Percentiles rank a stretch among this genome's conserved stretches.
Evolutionary conservation across 148 eudicot species (phyloP).

Genomic region (Nyssa sinensis): DNA sequence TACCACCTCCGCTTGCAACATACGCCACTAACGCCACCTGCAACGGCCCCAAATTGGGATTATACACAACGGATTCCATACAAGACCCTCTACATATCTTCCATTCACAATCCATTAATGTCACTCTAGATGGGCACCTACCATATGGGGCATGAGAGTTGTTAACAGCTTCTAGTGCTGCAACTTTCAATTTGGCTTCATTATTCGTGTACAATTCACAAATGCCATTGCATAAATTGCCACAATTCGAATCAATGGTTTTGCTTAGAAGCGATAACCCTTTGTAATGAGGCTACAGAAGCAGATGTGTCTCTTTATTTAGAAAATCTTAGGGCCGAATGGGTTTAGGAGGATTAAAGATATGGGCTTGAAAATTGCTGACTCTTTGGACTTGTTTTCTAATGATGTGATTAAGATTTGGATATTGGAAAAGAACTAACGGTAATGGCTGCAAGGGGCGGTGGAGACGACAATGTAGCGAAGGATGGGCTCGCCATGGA

Average conservation of each 20-base stretch:
- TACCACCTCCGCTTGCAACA: no score
- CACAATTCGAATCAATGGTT: not conserved
- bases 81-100: no score
- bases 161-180: slow-evolving; percentile 70
- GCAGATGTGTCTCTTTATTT: slow-evolving; percentile 53
- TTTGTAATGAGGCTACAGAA: slow-evolving; percentile 54
- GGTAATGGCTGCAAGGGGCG: slow-evolving; percentile 96
- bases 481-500: slow-evolving; percentile 39
- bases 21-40: no score
- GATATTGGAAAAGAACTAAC: slow-evolving; percentile 66
- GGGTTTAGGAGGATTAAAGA: slow-evolving; percentile 46
- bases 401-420: slow-evolving; percentile 40
- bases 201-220: no score
- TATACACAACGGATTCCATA: no score
- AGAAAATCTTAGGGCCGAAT: slow-evolving; percentile 71
- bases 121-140: no score
- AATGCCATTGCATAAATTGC: no score
- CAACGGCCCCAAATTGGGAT: no score
- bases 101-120: no score
- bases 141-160: slow-evolving; percentile 66
- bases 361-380: slow-evolving; percentile 35
- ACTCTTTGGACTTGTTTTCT: not conserved
- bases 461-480: slow-evolving; percentile 62
- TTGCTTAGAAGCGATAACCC: no score
- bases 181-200: slow-evolving; percentile 24